Evolutionary conservation across 2,329 filamentous ascomycete genomes (phyloP).

Genomic region (Golovinomyces cichoracearum): DNA sequence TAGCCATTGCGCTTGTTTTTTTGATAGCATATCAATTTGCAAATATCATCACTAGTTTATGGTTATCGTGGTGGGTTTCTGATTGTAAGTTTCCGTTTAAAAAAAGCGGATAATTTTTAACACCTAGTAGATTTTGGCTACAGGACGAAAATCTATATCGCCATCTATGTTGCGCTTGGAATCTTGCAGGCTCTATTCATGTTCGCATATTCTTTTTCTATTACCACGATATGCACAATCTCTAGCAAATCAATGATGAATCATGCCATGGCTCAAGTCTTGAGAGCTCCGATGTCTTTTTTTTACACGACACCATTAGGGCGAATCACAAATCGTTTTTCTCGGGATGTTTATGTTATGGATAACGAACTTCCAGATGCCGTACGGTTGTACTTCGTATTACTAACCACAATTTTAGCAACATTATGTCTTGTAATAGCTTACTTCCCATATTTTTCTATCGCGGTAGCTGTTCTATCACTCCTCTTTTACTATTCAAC

Average conservation of each 20-base stretch:
- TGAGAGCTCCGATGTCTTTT: slow-evolving; percentile 60
- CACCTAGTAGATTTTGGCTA: slow-evolving; percentile 28
- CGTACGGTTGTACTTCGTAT: slow-evolving; percentile 79
- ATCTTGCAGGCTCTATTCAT: slow-evolving; percentile 43
- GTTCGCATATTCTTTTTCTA: slow-evolving; percentile 53
- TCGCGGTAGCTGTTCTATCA: slow-evolving; percentile 42
- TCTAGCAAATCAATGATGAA: slow-evolving; percentile 63
- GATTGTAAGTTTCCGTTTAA: slow-evolving; percentile 29
- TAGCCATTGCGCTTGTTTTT: slow-evolving; percentile 27
- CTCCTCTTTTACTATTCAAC: slow-evolving; percentile 59
- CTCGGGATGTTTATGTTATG: slow-evolving; percentile 86
- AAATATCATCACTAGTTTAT: slow-evolving; percentile 70
- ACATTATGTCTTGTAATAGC: slow-evolving; percentile 79
- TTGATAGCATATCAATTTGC: slow-evolving; percentile 42
- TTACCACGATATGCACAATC: slow-evolving; percentile 57
- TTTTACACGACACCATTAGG: slow-evolving; percentile 93
- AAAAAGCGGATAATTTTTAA: background rate
- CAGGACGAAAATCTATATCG: slow-evolving; percentile 44
- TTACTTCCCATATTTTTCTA: slow-evolving; percentile 62
- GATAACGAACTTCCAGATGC: slow-evolving; percentile 76
- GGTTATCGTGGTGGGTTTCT: slow-evolving; percentile 86
- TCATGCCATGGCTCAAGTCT: slow-evolving; percentile 49
- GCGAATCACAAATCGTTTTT: slow-evolving; percentile 88
- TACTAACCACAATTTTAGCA: slow-evolving; percentile 52
- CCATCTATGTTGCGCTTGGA: slow-evolving; percentile 45